A percentile compares a stretch with the other conserved stretches of the same genome.
These are phyloP conservation scores for Pichia manshurica DNA, from an alignment of 805 yeast genomes.

Conservation along the genomic window DNA sequence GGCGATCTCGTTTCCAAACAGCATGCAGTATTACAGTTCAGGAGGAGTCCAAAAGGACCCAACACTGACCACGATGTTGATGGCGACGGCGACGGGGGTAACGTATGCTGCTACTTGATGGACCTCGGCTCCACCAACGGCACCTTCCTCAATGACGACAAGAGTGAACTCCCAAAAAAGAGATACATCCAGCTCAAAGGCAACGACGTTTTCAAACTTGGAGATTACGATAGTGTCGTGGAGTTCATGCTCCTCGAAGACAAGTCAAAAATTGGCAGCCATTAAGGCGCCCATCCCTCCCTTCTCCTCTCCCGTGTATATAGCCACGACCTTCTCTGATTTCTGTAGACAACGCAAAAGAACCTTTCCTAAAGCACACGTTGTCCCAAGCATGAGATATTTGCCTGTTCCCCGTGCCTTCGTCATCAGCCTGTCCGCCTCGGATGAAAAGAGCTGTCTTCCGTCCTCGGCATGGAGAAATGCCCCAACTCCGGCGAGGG, in stretches of 20 bases:
- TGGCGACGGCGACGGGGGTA: neutral
- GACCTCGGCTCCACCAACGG: slow-evolving; percentile 29
- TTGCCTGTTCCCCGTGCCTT: too few species aligned
- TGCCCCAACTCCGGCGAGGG: too few species aligned
- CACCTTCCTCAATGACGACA: slow-evolving; percentile 25
- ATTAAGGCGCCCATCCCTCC: too few species aligned
- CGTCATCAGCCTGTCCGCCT: too few species aligned
- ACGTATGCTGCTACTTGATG: slow-evolving; percentile 19
- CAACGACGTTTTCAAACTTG: slow-evolving; percentile 24
- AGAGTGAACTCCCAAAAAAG: slow-evolving; percentile 21
- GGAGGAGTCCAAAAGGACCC: slow-evolving; percentile 9
- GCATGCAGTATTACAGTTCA: slow-evolving; percentile 30
- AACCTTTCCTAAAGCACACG: too few species aligned
- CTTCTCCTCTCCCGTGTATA: neutral
- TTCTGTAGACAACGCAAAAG: too few species aligned
- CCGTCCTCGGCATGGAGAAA: too few species aligned
- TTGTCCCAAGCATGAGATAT: too few species aligned
- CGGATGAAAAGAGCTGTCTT: too few species aligned
- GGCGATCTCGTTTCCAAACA: slow-evolving; percentile 20
- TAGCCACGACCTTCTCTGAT: too few species aligned
- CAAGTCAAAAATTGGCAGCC: too few species aligned
- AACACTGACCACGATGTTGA: too few species aligned
- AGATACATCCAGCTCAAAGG: slow-evolving; percentile 24
- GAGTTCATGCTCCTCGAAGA: slow-evolving; percentile 23
- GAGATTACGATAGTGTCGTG: slow-evolving; percentile 20